These are phyloP conservation scores for Apiosordaria backusii DNA, from an alignment of 495 filamentous ascomycete genomes.

Conservation along the genomic window DNA sequence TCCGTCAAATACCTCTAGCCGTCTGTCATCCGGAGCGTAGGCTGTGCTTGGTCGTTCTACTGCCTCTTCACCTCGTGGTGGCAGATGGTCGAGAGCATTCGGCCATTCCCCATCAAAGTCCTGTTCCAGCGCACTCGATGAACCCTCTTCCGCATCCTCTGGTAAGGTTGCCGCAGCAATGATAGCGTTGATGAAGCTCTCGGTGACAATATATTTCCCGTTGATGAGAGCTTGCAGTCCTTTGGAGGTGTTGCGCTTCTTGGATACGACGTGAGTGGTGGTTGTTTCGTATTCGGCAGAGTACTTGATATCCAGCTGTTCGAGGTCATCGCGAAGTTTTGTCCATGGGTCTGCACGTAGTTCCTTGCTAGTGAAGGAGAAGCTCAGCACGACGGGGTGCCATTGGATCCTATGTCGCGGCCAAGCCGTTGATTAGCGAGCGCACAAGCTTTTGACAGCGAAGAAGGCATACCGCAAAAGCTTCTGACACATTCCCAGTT, in stretches of 20 bases:
- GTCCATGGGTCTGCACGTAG: conserved; percentile 65
- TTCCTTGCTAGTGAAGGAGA: conserved; percentile 75
- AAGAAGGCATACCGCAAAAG: conserved; percentile 31
- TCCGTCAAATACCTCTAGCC: conserved; percentile 74
- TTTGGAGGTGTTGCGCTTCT: conserved; percentile 84
- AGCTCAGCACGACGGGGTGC: conserved; percentile 75
- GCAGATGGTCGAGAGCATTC: conserved; percentile 64
- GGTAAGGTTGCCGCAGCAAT: conserved; percentile 62
- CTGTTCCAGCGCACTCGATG: conserved; percentile 64
- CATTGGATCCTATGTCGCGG: conserved; percentile 56
- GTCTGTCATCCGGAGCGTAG: conserved; percentile 63
- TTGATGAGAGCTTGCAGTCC: conserved; percentile 86
- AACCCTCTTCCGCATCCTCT: conserved; percentile 51
- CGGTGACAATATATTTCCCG: conserved; percentile 73
- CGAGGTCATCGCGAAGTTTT: conserved; percentile 60
- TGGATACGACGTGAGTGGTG: conserved; percentile 86
- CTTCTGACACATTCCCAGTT: conserved; percentile 61
- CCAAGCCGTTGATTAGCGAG: neutral
- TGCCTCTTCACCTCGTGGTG: conserved; percentile 71
- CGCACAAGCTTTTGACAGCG: neutral
- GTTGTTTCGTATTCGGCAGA: conserved; percentile 63
- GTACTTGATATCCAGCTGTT: conserved; percentile 84
- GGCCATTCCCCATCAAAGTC: conserved; percentile 87
- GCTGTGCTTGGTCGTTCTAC: conserved; percentile 55
- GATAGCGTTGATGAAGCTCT: conserved; percentile 65